Evolutionary conservation across 768 basidiomycete species (phyloP).

Genomic region (Pilatotrama ljubarskyi): DNA sequence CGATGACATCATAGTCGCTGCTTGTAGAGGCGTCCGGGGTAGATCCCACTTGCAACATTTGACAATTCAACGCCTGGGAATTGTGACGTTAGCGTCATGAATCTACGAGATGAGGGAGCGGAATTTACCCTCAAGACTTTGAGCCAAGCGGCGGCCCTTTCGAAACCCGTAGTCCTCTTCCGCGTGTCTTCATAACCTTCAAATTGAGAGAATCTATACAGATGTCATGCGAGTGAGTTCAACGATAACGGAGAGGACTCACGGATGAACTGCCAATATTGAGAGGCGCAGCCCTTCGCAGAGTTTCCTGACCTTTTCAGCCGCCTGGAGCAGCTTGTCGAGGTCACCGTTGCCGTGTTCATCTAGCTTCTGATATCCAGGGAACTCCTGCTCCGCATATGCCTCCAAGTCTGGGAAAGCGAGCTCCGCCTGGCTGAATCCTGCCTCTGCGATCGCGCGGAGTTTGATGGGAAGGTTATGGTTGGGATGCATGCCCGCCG

Average conservation of each 20-base stretch:
- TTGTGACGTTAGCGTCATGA: slow-evolving; percentile 19
- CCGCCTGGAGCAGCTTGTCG: slow-evolving; percentile 23
- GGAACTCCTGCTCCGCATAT: slow-evolving; percentile 23
- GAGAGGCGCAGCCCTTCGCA: slow-evolving; percentile 27
- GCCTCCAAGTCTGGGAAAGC: slow-evolving; percentile 32
- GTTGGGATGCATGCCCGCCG: slow-evolving; percentile 34
- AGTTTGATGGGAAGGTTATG: slow-evolving; percentile 33
- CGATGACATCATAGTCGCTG: slow-evolving; percentile 30
- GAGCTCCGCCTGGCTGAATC: slow-evolving; percentile 29
- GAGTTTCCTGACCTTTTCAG: slow-evolving; percentile 20
- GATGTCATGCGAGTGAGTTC: not conserved
- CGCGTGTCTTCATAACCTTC: slow-evolving; percentile 28
- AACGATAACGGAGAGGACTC: not conserved
- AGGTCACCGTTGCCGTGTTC: slow-evolving; percentile 27
- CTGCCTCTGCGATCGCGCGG: slow-evolving; percentile 31
- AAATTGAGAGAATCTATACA: slow-evolving; percentile 27
- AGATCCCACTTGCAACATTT: slow-evolving; percentile 34
- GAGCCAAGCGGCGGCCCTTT: slow-evolving; percentile 30
- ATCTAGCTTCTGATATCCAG: slow-evolving; percentile 27
- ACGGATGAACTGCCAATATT: slow-evolving; percentile 34
- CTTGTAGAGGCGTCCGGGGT: slow-evolving; percentile 28
- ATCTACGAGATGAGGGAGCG: slow-evolving; percentile 16
- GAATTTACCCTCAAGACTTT: slow-evolving; percentile 25
- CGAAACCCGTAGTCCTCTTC: slow-evolving; percentile 21
- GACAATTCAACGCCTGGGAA: slow-evolving; percentile 27